Conservation (phyloP, 495 filamentous ascomycete species). For the Tuber melanosporum region DNA sequence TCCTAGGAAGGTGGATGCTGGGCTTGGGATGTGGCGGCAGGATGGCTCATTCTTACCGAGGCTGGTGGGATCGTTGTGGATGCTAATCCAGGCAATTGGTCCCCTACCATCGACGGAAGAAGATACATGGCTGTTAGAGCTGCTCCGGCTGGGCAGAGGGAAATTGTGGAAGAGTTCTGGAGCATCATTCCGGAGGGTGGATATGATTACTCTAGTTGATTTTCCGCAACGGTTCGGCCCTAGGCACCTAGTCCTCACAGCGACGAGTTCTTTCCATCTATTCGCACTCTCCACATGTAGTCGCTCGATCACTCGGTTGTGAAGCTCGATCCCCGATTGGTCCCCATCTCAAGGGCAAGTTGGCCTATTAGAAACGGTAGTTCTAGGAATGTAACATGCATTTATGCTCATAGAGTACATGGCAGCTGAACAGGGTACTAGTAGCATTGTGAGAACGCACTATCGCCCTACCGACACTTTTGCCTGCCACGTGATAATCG, state of each 20-base stretch:
- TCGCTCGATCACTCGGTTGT: not conserved
- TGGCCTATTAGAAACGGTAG: not conserved
- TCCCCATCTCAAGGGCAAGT: not conserved
- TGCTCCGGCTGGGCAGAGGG: constrained; percentile 60
- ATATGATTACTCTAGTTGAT: constrained; percentile 50
- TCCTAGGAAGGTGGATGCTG: constrained; percentile 72
- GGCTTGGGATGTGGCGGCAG: constrained; percentile 92
- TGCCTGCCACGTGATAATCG: not conserved
- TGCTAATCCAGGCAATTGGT: constrained; percentile 73
- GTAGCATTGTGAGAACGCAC: not conserved
- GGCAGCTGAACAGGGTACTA: not conserved
- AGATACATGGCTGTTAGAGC: constrained; percentile 72
- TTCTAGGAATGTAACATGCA: not conserved
- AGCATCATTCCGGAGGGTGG: constrained; percentile 48
- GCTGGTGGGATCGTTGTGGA: constrained; percentile 74
- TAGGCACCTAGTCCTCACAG: not conserved
- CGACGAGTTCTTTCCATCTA: not conserved
- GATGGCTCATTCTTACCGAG: constrained; percentile 80
- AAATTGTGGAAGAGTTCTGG: constrained; percentile 81
- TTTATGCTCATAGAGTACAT: not conserved
- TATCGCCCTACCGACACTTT: not conserved
- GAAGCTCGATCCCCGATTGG: not conserved
- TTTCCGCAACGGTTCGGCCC: not conserved
- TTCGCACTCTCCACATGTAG: not conserved
- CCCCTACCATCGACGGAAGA: constrained; percentile 64